Conservation (phyloP, 2,329 filamentous ascomycete genomes). For the Cladosporium sp. region DNA sequence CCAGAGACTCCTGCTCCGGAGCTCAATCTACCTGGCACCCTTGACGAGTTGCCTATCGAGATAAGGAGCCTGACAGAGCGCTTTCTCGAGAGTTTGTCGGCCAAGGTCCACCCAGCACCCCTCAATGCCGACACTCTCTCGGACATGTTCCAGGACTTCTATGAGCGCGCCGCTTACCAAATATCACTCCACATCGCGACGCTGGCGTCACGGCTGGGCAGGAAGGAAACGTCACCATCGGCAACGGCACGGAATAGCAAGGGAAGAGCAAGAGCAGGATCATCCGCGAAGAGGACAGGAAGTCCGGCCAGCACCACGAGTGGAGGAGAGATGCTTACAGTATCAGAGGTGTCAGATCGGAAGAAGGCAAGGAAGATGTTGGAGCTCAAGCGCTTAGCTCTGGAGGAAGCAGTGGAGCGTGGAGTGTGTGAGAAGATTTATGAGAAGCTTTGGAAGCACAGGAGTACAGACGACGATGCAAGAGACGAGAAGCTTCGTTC, state of each 20-base stretch:
- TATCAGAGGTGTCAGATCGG: conserved; percentile 74
- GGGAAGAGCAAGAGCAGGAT: conserved; percentile 38
- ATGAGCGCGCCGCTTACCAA: conserved; percentile 71
- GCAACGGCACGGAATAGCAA: conserved; percentile 19
- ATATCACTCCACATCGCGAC: conserved; percentile 83
- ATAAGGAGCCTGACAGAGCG: conserved; percentile 84
- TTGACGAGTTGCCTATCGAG: conserved; percentile 91
- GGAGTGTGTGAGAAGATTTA: conserved; percentile 57
- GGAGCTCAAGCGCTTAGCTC: conserved; percentile 68
- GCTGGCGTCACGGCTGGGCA: conserved; percentile 67
- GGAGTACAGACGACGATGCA: conserved; percentile 87
- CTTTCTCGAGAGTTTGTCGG: conserved; percentile 85
- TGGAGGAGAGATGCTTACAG: conserved; percentile 71
- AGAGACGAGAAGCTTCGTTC: conserved; percentile 92
- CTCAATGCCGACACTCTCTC: conserved; percentile 78
- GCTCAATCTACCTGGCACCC: conserved; percentile 55
- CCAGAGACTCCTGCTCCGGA: conserved; percentile 25
- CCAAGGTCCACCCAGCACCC: conserved; percentile 80
- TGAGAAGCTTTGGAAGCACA: conserved; percentile 82
- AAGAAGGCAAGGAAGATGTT: conserved; percentile 73
- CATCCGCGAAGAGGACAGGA: conserved; percentile 32
- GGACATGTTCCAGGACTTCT: conserved; percentile 92
- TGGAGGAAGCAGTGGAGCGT: conserved; percentile 90
- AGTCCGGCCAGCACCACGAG: conserved; percentile 40
- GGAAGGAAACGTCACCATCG: conserved; percentile 35